Evolutionary conservation across 2,329 filamentous ascomycete genomes (phyloP).

Genomic region (Penicillium carneum): DNA sequence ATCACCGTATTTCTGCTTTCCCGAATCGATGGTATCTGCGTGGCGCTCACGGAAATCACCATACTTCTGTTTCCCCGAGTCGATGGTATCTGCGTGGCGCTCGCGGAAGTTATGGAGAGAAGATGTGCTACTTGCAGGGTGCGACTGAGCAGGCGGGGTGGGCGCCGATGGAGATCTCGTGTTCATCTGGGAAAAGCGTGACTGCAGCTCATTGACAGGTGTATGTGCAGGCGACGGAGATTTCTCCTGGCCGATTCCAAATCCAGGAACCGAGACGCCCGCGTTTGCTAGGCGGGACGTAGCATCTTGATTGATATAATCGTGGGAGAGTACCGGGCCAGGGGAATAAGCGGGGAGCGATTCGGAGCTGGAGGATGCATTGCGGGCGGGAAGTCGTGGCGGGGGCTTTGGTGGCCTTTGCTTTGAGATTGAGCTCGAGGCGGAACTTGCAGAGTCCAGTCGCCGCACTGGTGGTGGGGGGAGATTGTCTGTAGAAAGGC

Average conservation of each 20-base stretch:
- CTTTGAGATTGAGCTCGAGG: conserved; percentile 40
- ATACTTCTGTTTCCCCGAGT: conserved; percentile 33
- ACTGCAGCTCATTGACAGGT: conserved; percentile 72
- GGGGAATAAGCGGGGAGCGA: conserved; percentile 59
- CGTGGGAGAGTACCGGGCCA: conserved; percentile 45
- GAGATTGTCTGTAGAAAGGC: conserved; percentile 71
- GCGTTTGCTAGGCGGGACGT: conserved; percentile 72
- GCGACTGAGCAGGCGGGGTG: conserved; percentile 45
- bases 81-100: conserved; percentile 70
- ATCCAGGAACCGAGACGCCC: conserved; percentile 77
- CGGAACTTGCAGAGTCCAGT: conserved; percentile 42
- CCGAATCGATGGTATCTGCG: conserved; percentile 71
- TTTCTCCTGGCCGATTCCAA: conserved; percentile 69
- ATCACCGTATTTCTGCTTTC: conserved; percentile 63
- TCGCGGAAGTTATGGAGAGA: conserved; percentile 41
- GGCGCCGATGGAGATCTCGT: conserved; percentile 43
- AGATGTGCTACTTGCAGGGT: conserved; percentile 17
- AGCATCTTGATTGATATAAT: conserved; percentile 65
- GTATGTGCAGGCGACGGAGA: conserved; percentile 32
- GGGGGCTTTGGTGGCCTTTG: conserved; percentile 64
- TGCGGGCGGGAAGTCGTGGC: conserved; percentile 75
- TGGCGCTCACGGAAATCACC: conserved; percentile 73
- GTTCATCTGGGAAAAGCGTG: conserved; percentile 67
- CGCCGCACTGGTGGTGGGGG: conserved; percentile 72
- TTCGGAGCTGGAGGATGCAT: conserved; percentile 58